phyloP scores from a whole-genome alignment of 257 asterid species.

The Leonotis leonurus region DNA sequence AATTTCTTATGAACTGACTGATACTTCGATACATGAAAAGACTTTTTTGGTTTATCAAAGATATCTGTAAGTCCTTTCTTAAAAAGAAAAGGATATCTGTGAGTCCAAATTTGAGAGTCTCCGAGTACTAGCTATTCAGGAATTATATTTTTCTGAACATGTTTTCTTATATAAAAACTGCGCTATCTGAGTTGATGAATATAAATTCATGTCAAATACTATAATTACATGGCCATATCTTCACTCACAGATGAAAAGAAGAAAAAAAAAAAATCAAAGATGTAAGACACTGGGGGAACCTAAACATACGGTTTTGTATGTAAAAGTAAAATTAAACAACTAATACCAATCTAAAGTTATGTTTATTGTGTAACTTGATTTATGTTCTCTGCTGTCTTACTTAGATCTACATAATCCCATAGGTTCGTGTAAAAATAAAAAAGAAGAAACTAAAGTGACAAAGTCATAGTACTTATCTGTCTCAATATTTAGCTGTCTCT shows the following conservation, averaged over 20 bases:
- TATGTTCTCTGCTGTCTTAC: neutral
- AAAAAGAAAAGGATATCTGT: too few species aligned
- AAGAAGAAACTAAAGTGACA: neutral
- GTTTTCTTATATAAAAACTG: neutral
- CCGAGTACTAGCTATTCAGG: neutral
- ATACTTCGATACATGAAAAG: neutral
- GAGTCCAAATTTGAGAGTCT: neutral
- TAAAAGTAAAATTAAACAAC: neutral
- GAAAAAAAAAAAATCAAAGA: neutral
- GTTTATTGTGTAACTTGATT: neutral
- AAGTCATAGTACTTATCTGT: neutral
- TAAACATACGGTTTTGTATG: too few species aligned
- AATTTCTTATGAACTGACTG: neutral
- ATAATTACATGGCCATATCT: neutral
- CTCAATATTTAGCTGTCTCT: neutral
- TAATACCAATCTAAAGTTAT: neutral
- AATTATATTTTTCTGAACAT: constrained; percentile 3
- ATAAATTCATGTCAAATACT: neutral
- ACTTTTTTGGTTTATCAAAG: neutral
- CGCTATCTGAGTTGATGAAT: neutral
- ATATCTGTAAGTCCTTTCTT: too few species aligned
- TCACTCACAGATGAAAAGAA: neutral
- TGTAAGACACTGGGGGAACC: too few species aligned
- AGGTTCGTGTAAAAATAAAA: neutral
- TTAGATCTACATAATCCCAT: too few species aligned